phyloP scores from a whole-genome alignment of 1,139 yeast genomes.

The Blastobotrys malaysiensis region DNA sequence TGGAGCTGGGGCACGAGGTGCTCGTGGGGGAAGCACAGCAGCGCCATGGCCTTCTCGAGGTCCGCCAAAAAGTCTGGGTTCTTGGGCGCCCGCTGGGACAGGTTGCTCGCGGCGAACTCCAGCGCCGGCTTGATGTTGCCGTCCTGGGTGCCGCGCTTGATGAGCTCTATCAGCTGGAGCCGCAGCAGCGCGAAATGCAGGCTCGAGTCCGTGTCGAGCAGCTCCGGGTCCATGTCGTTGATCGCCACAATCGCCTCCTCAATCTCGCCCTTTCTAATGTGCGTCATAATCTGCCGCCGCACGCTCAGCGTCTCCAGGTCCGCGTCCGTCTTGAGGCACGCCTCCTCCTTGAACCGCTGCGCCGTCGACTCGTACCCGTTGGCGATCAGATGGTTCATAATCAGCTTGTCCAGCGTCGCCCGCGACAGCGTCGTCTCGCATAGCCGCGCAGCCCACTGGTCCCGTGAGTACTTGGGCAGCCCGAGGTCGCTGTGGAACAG shows the following conservation, averaged over 20 bases:
- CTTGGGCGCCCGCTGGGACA: constrained; percentile 35
- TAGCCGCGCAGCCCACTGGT: constrained; percentile 27
- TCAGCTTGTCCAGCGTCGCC: constrained; percentile 31
- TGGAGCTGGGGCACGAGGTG: constrained; percentile 29
- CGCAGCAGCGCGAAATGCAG: constrained; percentile 36
- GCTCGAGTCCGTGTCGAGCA: constrained; percentile 32
- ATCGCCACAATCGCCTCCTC: constrained; percentile 36
- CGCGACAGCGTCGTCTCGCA: constrained; percentile 23
- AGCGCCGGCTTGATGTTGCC: constrained; percentile 32
- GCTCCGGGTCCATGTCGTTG: constrained; percentile 36
- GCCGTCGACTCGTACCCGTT: constrained; percentile 39
- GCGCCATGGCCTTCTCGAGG: constrained; percentile 38
- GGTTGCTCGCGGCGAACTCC: constrained; percentile 36
- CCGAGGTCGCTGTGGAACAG: background rate
- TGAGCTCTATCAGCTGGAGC: constrained; percentile 38
- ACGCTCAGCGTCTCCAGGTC: constrained; percentile 28
- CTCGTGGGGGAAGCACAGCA: constrained; percentile 37
- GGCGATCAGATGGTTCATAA: constrained; percentile 36
- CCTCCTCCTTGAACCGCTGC: constrained; percentile 34
- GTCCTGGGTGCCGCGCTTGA: constrained; percentile 27
- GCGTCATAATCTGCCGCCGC: constrained; percentile 31
- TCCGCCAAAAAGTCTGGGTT: constrained; percentile 31
- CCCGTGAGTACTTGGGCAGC: constrained; percentile 18
- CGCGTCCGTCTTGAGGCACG: constrained; percentile 26
- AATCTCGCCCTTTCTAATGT: constrained; percentile 34